Percentiles rank a stretch among this genome's conserved stretches.
phyloP scores from a whole-genome alignment of 352 stramenopile species.

The Aphanomyces astaci region DNA sequence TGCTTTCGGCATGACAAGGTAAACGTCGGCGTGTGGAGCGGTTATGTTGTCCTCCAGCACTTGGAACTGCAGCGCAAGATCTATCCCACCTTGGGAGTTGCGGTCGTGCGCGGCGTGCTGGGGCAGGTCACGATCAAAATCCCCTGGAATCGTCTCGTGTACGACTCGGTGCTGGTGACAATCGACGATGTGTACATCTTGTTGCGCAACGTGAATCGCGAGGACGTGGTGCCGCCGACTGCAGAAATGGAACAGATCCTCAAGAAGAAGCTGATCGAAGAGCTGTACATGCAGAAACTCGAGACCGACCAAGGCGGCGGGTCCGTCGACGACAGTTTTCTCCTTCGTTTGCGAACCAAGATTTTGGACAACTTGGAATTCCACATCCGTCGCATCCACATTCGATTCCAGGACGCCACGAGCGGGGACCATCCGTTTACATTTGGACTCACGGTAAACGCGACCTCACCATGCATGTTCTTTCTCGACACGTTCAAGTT shows the following conservation, averaged over 20 bases:
- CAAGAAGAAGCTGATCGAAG: constrained; percentile 79
- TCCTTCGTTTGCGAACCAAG: constrained; percentile 73
- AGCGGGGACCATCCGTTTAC: constrained; percentile 77
- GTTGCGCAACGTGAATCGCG: constrained; percentile 52
- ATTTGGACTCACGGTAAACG: constrained; percentile 66
- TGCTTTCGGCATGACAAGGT: constrained; percentile 87
- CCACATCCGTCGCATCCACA: constrained; percentile 77
- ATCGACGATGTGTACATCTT: constrained; percentile 83
- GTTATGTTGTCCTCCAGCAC: constrained; percentile 75
- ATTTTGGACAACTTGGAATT: constrained; percentile 87
- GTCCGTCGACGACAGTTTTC: constrained; percentile 54
- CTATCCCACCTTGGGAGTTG: constrained; percentile 39
- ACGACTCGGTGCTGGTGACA: constrained; percentile 78
- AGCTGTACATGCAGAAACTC: constrained; percentile 67
- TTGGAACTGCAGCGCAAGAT: constrained; percentile 75
- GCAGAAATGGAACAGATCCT: constrained; percentile 65
- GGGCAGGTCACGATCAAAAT: constrained; percentile 86
- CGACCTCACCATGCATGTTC: neutral
- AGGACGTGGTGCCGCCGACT: constrained; percentile 13
- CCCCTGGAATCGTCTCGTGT: constrained; percentile 82
- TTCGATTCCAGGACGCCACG: constrained; percentile 68
- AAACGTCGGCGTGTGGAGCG: constrained; percentile 80
- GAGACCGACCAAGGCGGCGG: constrained; percentile 15
- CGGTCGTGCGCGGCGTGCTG: constrained; percentile 55
- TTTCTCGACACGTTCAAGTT: neutral